Evolutionary conservation across 176 grass and related monocot genomes (phyloP).

Genomic region (Canna indica): DNA sequence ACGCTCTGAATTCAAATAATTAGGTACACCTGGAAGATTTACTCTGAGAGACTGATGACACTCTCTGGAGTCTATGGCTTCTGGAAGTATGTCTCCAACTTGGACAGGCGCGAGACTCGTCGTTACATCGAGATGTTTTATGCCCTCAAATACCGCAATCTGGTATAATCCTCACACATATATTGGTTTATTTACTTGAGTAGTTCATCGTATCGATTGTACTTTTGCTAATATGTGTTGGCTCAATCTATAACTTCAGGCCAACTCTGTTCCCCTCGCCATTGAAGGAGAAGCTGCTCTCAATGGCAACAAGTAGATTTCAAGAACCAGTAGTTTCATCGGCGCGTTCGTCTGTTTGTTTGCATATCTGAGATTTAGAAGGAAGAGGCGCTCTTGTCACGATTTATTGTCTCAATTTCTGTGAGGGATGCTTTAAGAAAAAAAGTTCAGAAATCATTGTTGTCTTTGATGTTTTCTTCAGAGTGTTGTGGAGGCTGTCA

Average conservation of each 20-base stretch:
- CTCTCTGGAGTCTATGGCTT: slow-evolving; percentile 88
- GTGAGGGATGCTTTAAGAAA: neutral
- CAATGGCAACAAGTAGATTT: slow-evolving; percentile 19
- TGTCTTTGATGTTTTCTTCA: slow-evolving; percentile 1
- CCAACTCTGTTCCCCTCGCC: neutral
- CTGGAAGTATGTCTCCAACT: slow-evolving; percentile 99
- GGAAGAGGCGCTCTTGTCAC: neutral
- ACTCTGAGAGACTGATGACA: slow-evolving; percentile 98
- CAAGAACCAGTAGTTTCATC: neutral
- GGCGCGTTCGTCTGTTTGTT: neutral
- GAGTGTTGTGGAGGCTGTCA: neutral
- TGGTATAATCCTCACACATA: slow-evolving; percentile 29
- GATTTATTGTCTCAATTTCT: neutral
- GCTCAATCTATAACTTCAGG: neutral
- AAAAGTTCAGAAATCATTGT: neutral
- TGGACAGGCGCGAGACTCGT: slow-evolving; percentile 83
- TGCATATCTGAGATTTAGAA: neutral
- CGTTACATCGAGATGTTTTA: slow-evolving; percentile 99
- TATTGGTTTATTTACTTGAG: neutral
- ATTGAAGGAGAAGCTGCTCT: slow-evolving; percentile 30
- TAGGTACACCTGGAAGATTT: slow-evolving; percentile 96
- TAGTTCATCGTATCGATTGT: no score
- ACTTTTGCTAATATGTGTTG: neutral
- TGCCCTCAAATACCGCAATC: slow-evolving; percentile 86
- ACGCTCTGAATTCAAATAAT: neutral